Conservation (phyloP, 164 flowering plant genomes). For the Umbilicus rupestris region DNA sequence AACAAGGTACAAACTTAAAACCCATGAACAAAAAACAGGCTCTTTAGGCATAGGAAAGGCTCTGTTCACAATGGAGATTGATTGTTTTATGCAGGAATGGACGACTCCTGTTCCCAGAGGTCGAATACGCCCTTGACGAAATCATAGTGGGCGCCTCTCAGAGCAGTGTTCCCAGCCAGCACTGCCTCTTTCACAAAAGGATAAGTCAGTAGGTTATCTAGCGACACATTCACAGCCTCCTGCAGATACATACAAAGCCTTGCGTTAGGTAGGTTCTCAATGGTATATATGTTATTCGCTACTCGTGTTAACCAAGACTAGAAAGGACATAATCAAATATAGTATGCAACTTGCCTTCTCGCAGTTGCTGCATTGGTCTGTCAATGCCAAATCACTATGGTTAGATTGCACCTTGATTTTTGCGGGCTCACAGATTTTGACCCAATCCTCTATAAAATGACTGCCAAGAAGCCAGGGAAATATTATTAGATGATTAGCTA, state of each 20-base stretch:
- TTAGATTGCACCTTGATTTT: slow-evolving; percentile 44
- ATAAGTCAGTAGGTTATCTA: slow-evolving; percentile 44
- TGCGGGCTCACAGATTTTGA: slow-evolving; percentile 59
- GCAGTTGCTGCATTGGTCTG: slow-evolving; percentile 46
- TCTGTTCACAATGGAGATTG: too few relatives aligned
- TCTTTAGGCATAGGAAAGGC: neutral
- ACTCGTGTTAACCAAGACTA: too few relatives aligned
- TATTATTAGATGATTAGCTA: neutral
- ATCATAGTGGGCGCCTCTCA: slow-evolving; percentile 46
- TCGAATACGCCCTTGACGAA: slow-evolving; percentile 40
- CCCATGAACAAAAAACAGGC: neutral
- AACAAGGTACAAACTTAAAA: neutral
- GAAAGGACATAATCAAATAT: too few relatives aligned
- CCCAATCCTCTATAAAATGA: slow-evolving; percentile 85
- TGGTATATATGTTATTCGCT: too few relatives aligned
- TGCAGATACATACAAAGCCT: slow-evolving; percentile 13
- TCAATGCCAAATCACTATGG: slow-evolving; percentile 14
- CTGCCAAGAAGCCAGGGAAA: slow-evolving; percentile 21
- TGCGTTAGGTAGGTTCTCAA: too few relatives aligned
- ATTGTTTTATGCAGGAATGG: too few relatives aligned
- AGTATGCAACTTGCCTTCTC: slow-evolving; percentile 46
- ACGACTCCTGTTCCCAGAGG: slow-evolving; percentile 21
- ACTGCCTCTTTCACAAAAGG: slow-evolving; percentile 39
- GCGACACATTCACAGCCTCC: slow-evolving; percentile 53
- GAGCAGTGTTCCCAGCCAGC: slow-evolving; percentile 19